A percentile compares a stretch with the other conserved stretches of the same genome.
These are phyloP conservation scores for Ceratocystis huliohia DNA, from an alignment of 2,329 filamentous ascomycete genomes.

Conservation along the genomic window DNA sequence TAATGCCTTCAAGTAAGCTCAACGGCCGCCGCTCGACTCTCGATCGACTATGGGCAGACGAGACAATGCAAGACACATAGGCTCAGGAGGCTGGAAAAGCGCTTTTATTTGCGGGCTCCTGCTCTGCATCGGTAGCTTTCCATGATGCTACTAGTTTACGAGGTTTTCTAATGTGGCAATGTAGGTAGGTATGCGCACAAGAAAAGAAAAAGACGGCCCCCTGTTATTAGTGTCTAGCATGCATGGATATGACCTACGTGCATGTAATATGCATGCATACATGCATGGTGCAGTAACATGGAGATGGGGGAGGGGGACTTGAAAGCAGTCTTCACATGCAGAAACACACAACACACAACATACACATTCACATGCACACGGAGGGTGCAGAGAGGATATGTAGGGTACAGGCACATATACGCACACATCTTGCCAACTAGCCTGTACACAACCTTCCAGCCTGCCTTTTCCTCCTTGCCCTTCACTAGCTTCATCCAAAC, in stretches of 20 bases:
- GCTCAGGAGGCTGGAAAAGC: background rate
- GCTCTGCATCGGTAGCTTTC: background rate
- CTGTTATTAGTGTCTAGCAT: background rate
- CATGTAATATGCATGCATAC: too few relatives aligned
- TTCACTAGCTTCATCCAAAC: background rate
- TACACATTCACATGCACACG: background rate
- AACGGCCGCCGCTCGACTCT: background rate
- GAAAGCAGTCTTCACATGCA: too few relatives aligned
- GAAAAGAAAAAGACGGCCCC: too few relatives aligned
- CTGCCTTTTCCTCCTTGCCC: background rate
- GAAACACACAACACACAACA: background rate
- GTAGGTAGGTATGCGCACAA: background rate
- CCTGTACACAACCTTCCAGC: background rate
- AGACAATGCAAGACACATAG: background rate
- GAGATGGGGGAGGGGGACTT: too few relatives aligned
- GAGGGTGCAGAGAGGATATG: too few relatives aligned
- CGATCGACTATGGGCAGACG: background rate
- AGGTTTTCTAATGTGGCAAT: background rate
- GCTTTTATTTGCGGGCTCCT: background rate
- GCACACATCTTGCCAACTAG: background rate
- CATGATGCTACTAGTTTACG: background rate
- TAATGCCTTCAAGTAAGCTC: background rate
- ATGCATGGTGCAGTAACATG: too few relatives aligned
- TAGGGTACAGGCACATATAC: background rate
- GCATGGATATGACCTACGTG: background rate